Evolutionary conservation across 169 alveolate species (phyloP).

Genomic region (Blepharisma undulans): DNA sequence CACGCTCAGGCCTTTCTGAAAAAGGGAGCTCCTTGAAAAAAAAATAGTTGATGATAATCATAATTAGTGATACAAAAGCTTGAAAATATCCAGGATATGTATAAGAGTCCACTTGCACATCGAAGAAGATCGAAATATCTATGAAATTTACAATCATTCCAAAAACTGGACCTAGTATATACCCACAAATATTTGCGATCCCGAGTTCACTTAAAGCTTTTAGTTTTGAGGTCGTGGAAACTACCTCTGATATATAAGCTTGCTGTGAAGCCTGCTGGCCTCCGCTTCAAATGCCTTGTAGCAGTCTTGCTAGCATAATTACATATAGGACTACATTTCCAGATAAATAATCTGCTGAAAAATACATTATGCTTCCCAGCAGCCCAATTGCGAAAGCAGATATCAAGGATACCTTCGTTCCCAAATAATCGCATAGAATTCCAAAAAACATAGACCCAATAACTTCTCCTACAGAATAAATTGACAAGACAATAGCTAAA

Average conservation of each 20-base stretch:
- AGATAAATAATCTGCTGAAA: slow-evolving; percentile 31
- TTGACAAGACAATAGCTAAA: slow-evolving; percentile 36
- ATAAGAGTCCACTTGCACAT: not conserved
- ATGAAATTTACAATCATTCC: slow-evolving; percentile 26
- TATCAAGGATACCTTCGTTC: slow-evolving; percentile 31
- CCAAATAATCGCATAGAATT: slow-evolving; percentile 28
- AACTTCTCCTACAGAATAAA: slow-evolving; percentile 52
- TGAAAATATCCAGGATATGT: not conserved
- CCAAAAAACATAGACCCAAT: slow-evolving; percentile 52
- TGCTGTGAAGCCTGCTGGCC: slow-evolving; percentile 53
- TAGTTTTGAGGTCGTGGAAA: slow-evolving; percentile 27
- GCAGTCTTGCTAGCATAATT: slow-evolving; percentile 37
- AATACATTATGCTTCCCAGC: slow-evolving; percentile 36
- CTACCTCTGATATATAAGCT: slow-evolving; percentile 50
- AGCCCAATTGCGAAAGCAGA: slow-evolving; percentile 40
- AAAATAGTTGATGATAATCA: not conserved
- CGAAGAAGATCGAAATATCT: not conserved
- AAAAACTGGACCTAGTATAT: slow-evolving; percentile 47
- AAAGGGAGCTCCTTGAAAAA: slow-evolving; percentile 37
- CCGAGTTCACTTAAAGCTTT: slow-evolving; percentile 44
- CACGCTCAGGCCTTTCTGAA: slow-evolving; percentile 3
- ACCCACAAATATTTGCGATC: slow-evolving; percentile 44
- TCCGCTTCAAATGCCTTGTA: slow-evolving; percentile 58
- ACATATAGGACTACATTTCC: slow-evolving; percentile 10
- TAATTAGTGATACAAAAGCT: not conserved